Evolutionary conservation across 1,284 basidiomycete genomes (phyloP).

Genomic region (Ganoderma leucocontextum): DNA sequence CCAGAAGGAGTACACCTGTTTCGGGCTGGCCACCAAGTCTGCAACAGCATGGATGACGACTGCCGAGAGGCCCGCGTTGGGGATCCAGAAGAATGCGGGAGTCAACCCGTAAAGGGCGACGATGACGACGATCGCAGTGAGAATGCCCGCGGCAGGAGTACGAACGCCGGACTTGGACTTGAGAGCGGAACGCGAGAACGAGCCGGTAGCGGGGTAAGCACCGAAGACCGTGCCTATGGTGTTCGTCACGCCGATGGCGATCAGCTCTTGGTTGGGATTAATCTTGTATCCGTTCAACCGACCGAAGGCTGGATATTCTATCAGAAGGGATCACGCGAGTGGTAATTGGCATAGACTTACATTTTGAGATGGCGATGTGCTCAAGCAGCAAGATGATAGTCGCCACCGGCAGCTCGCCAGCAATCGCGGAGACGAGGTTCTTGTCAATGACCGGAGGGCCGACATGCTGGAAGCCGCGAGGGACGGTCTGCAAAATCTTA

Average conservation of each 20-base stretch:
- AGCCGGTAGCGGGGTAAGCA: slow-evolving; percentile 97
- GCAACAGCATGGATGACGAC: slow-evolving; percentile 97
- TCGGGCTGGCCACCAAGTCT: slow-evolving; percentile 89
- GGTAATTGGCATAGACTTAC: slow-evolving; percentile 49
- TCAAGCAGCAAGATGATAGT: slow-evolving; percentile 96
- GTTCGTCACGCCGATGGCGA: slow-evolving; percentile 98
- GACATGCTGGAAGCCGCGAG: slow-evolving; percentile 84
- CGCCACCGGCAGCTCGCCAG: slow-evolving; percentile 85
- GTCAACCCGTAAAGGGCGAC: slow-evolving; percentile 95
- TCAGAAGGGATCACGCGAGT: not conserved
- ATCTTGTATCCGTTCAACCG: slow-evolving; percentile 98
- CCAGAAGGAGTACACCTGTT: slow-evolving; percentile 94
- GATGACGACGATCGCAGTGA: slow-evolving; percentile 90
- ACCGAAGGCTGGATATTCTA: slow-evolving; percentile 80
- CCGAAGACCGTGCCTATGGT: slow-evolving; percentile 86
- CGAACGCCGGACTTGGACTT: slow-evolving; percentile 97
- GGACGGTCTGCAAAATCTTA: slow-evolving; percentile 86
- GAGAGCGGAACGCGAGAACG: slow-evolving; percentile 96
- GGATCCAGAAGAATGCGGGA: slow-evolving; percentile 90
- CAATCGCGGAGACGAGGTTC: slow-evolving; percentile 75
- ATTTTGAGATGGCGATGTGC: slow-evolving; percentile 96
- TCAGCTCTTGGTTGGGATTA: slow-evolving; percentile 96
- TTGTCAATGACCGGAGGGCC: slow-evolving; percentile 74
- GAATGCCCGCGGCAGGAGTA: slow-evolving; percentile 90
- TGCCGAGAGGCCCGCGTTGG: slow-evolving; percentile 82